Conservation (phyloP, 2,329 filamentous ascomycete genomes). For the Botrytis porri region DNA sequence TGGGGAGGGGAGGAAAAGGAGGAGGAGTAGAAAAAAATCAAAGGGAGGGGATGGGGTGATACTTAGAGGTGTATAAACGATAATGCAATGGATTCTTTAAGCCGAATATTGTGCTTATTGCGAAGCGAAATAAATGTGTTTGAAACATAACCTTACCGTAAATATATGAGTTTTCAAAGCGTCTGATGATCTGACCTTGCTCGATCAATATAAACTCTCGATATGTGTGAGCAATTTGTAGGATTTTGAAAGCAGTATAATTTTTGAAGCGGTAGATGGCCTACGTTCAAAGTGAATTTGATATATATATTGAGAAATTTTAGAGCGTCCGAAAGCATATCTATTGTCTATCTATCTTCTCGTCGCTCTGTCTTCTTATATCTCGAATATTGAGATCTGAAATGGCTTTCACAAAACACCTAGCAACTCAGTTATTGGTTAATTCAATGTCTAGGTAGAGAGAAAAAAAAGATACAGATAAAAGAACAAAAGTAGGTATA, state of each 20-base stretch:
- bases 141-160: background rate
- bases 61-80: background rate
- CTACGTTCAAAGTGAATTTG: background rate
- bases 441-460: too few relatives aligned
- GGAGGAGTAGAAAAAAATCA: background rate
- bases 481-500: too few relatives aligned
- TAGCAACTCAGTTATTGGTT: too few relatives aligned
- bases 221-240: background rate
- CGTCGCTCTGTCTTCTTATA: background rate
- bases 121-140: too few relatives aligned
- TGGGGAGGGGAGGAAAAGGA: too few relatives aligned
- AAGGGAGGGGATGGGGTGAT: background rate
- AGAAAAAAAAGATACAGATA: too few relatives aligned
- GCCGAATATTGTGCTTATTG: background rate
- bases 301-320: background rate
- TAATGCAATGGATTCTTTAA: background rate
- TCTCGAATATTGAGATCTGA: background rate
- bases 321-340: background rate
- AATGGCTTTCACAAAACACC: background rate
- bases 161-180: background rate
- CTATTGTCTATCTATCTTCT: background rate
- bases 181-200: background rate
- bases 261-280: too few relatives aligned
- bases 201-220: background rate
- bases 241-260: background rate